Conservation (phyloP, 306 rosid genomes). For the Erythrophleum fordii region DNA sequence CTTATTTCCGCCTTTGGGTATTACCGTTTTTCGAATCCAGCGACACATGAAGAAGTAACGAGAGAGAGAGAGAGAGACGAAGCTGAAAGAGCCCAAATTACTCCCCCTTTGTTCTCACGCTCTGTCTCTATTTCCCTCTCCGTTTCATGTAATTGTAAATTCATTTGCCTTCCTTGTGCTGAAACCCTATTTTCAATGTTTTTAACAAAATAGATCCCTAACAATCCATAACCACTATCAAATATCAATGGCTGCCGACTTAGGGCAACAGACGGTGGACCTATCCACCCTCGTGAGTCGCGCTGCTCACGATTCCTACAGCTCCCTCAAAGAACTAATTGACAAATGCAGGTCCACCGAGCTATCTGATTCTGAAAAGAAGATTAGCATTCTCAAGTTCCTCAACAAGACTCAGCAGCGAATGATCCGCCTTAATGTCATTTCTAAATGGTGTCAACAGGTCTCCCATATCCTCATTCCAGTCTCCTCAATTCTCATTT, state of each 20-base stretch:
- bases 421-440: conserved; percentile 93
- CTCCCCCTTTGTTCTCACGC: neutral
- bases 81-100: neutral
- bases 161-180: conserved; percentile 4
- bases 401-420: conserved; percentile 93
- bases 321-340: conserved; percentile 76
- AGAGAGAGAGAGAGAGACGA: neutral
- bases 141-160: neutral
- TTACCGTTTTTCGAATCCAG: neutral
- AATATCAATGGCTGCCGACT: conserved; percentile 75
- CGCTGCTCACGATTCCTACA: conserved; percentile 84
- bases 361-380: conserved; percentile 83
- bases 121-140: neutral
- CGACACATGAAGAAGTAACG: neutral
- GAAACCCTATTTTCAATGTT: conserved; percentile 42
- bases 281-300: conserved; percentile 79
- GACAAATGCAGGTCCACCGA: conserved; percentile 77
- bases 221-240: conserved; percentile 19
- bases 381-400: conserved; percentile 79
- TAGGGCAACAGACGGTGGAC: conserved; percentile 97
- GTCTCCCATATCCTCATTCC: conserved; percentile 31
- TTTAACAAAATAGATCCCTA: conserved; percentile 37
- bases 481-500: neutral
- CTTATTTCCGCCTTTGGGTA: neutral
- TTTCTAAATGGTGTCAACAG: conserved; percentile 98